These are phyloP conservation scores for Golubevia sp. DNA, from an alignment of 1,284 basidiomycete species.

Conservation along the genomic window DNA sequence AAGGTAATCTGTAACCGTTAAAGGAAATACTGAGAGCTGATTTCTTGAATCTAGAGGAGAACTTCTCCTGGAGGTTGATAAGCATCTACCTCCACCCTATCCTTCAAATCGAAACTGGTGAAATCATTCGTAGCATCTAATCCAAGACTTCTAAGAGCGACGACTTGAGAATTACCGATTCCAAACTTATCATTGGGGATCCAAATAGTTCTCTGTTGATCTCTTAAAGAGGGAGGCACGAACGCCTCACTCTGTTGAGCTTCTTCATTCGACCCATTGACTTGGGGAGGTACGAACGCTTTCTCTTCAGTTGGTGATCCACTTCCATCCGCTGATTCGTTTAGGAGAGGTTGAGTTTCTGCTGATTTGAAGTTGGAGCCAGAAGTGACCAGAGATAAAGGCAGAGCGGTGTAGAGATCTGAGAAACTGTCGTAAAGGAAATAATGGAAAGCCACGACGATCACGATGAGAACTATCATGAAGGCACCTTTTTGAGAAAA, in stretches of 20 bases:
- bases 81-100: constrained; percentile 41
- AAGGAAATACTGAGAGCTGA: too few relatives aligned
- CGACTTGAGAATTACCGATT: constrained; percentile 43
- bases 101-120: constrained; percentile 50
- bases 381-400: constrained; percentile 39
- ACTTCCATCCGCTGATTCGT: too few relatives aligned
- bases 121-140: constrained; percentile 44
- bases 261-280: too few relatives aligned
- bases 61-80: constrained; percentile 49
- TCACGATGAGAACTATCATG: constrained; percentile 79
- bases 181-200: constrained; percentile 54
- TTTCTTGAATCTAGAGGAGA: too few relatives aligned
- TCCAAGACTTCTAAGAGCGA: constrained; percentile 35
- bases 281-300: too few relatives aligned
- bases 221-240: constrained; percentile 42
- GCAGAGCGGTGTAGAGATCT: constrained; percentile 36
- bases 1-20: too few relatives aligned
- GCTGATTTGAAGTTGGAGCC: too few relatives aligned
- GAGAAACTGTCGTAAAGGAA: constrained; percentile 59
- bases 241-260: too few relatives aligned
- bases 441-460: constrained; percentile 70
- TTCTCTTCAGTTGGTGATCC: too few relatives aligned
- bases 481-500: constrained; percentile 70
- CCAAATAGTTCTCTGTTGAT: constrained; percentile 51
- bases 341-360: too few relatives aligned